Percentiles rank a stretch among this genome's conserved stretches.
These are phyloP conservation scores for Chenopodium album DNA, from an alignment of 148 eudicot species.

Conservation along the genomic window DNA sequence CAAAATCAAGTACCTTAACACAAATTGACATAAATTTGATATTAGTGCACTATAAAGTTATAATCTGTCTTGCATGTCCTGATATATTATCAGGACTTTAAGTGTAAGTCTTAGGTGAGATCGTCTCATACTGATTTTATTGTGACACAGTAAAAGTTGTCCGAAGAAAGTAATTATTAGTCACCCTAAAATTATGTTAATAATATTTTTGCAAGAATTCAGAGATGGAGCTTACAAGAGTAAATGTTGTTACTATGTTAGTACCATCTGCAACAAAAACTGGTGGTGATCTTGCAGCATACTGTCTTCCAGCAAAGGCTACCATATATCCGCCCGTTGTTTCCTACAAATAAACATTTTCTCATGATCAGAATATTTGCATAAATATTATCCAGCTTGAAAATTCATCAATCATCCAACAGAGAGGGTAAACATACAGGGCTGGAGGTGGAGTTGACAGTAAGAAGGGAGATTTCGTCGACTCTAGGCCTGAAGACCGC, in stretches of 20 bases:
- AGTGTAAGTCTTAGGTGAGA: background rate
- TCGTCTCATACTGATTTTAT: background rate
- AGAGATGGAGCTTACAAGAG: slow-evolving; percentile 46
- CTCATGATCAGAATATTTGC: background rate
- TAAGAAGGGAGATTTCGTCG: slow-evolving; percentile 76
- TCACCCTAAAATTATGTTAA: too few species aligned
- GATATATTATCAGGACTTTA: background rate
- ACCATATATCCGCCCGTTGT: slow-evolving; percentile 72
- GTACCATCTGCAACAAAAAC: slow-evolving; percentile 56
- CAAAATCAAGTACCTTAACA: slow-evolving; percentile 67
- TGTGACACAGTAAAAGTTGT: background rate
- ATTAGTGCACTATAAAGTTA: background rate
- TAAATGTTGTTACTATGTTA: slow-evolving; percentile 53
- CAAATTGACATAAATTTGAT: background rate
- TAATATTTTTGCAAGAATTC: background rate
- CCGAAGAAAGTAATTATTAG: background rate
- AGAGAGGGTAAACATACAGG: slow-evolving; percentile 38
- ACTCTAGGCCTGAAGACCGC: slow-evolving; percentile 78
- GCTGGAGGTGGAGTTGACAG: slow-evolving; percentile 50
- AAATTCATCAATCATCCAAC: background rate
- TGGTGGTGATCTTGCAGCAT: slow-evolving; percentile 79
- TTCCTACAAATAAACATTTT: slow-evolving; percentile 29
- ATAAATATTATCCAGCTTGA: background rate
- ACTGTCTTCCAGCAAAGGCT: slow-evolving; percentile 82
- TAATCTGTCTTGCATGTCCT: too few species aligned